Percentiles rank a stretch among this genome's conserved stretches.
Conservation (phyloP, 1,284 basidiomycete species). For the Boletus semigastroideus region DNA sequence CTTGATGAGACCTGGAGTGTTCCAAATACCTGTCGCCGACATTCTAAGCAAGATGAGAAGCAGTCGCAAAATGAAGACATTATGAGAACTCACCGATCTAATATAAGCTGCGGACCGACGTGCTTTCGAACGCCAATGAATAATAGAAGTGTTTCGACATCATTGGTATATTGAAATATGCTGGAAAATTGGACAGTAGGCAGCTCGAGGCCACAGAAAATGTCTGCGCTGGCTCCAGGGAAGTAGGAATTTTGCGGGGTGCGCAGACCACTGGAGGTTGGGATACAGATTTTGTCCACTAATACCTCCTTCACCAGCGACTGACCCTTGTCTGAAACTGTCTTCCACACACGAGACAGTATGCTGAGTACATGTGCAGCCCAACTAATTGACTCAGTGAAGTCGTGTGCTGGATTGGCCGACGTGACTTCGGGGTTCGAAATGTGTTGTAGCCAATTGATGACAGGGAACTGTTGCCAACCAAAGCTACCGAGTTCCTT, state of each 20-base stretch:
- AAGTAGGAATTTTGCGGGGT: no score
- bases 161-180: background rate
- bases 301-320: constrained; percentile 40
- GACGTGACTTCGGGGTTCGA: background rate
- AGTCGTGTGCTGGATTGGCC: no score
- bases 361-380: constrained; percentile 56
- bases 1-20: constrained; percentile 68
- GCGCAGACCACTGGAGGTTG: no score
- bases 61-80: background rate
- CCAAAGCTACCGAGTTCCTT: no score
- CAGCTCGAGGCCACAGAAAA: no score
- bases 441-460: background rate
- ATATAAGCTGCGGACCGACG: constrained; percentile 82
- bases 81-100: constrained; percentile 51
- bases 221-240: no score
- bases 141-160: constrained; percentile 47
- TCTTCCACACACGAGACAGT: constrained; percentile 52
- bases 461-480: no score
- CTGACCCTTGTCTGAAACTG: constrained; percentile 45
- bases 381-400: no score
- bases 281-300: no score
- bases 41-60: constrained; percentile 47
- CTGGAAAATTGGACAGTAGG: no score
- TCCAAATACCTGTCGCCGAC: constrained; percentile 78
- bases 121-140: constrained; percentile 83